Evolutionary conservation across 345 rosid genomes (phyloP), one percentile per base, ranked within the genome.

Genomic region (Bruguiera gymnorhiza): DNA sequence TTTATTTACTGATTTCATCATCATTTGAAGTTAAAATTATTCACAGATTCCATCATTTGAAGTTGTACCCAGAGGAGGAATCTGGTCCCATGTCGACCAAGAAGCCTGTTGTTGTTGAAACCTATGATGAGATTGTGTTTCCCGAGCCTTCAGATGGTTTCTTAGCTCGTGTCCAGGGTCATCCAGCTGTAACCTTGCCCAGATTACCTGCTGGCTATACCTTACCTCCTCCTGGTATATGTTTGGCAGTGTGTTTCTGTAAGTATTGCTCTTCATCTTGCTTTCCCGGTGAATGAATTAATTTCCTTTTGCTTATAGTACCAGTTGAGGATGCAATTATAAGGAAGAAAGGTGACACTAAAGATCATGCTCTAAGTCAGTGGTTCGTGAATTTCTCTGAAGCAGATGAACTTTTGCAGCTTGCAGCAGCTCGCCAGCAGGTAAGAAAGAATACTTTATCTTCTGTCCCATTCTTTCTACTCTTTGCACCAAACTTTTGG

Each of bases 381-480:
- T 76, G 76, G 63, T 72, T 72, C 51, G 68, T 50, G 73, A 77
- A 59, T 59, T 77, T 67, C 60, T 77, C 80, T 10, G 80, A 77
- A 77, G 80, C 80, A 36, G 80, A 77, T 57, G 76, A 77, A 70
- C 73, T 77, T 6, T 65, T 72, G n/a, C 73, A 77, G 30, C 76
- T 77, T 67, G 80, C 80, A 6, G 80, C 76, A 32, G 80, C 76
- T 64, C 74, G 80, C 53, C 80, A 77, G 57, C 80, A 77, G 76
- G 80, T 76, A 19, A 32, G 72, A 57, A 48, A 43, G 11, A 60
- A 46, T 30, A 55, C 39, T n/a, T 34, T 54, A 31, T 16, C 50
- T 69, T 31, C 24, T 69, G 5, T 61, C 34, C 34, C 20, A 11
- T 3, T 24, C 8, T 63, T 46, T 26, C 16, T n/a, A 1, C 8